These are phyloP conservation scores for Podospora anserina DNA, from an alignment of 495 filamentous ascomycete species.

Conservation along the genomic window DNA sequence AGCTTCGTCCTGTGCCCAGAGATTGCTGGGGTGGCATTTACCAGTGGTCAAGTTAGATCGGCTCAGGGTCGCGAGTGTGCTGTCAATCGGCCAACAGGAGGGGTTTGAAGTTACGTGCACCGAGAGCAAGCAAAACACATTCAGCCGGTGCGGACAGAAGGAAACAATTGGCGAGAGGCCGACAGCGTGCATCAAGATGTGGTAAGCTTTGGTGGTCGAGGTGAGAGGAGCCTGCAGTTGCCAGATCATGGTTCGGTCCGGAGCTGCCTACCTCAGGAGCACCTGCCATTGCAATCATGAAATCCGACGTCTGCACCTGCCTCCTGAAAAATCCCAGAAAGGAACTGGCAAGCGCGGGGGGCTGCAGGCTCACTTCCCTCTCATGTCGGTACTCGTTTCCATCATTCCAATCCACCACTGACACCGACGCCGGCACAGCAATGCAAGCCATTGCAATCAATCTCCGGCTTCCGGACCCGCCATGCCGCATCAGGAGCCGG, in stretches of 20 bases:
- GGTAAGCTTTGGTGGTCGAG: background rate
- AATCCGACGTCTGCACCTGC: background rate
- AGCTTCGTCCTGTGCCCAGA: constrained; percentile 5
- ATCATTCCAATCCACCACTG: background rate
- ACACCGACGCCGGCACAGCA: background rate
- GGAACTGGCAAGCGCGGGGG: background rate
- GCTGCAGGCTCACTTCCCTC: background rate
- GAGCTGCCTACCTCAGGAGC: background rate
- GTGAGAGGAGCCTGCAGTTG: background rate
- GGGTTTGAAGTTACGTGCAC: constrained; percentile 11
- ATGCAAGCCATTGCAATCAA: background rate
- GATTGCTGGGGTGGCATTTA: constrained; percentile 14
- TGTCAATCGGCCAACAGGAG: background rate
- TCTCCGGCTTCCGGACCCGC: background rate
- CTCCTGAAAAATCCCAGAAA: background rate
- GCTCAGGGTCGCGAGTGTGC: constrained; percentile 12
- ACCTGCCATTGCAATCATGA: background rate
- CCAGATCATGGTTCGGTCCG: background rate
- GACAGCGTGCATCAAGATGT: background rate
- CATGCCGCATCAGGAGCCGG: background rate
- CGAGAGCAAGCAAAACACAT: background rate
- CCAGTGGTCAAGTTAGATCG: constrained; percentile 6
- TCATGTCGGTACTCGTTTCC: background rate
- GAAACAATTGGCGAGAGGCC: constrained; percentile 4
- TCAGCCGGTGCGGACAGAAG: constrained; percentile 4